Conservation (phyloP, 2,329 filamentous ascomycete genomes). For the Gnomoniopsis sp. region DNA sequence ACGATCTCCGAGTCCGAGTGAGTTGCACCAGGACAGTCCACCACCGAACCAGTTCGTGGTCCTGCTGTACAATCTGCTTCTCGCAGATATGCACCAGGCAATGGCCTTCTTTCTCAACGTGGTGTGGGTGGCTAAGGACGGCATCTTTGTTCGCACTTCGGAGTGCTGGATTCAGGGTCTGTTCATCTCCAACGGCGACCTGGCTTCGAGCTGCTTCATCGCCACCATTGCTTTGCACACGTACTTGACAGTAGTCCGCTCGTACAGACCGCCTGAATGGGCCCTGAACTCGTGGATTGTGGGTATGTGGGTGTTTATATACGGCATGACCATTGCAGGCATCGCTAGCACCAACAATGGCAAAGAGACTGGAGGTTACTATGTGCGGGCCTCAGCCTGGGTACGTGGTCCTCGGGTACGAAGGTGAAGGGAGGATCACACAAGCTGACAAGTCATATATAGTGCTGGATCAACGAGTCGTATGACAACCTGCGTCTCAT, state of each 20-base stretch:
- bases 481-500: conserved; percentile 52
- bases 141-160: conserved; percentile 42
- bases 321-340: conserved; percentile 42
- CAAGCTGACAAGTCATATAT: conserved; percentile 2
- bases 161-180: conserved; percentile 54
- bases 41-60: conserved; percentile 53
- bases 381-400: conserved; percentile 53
- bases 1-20: not conserved
- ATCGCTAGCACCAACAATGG: conserved; percentile 25
- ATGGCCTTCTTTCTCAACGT: conserved; percentile 53
- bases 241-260: conserved; percentile 49
- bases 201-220: conserved; percentile 56
- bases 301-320: conserved; percentile 47
- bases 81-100: conserved; percentile 57
- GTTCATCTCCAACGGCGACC: conserved; percentile 55
- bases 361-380: conserved; percentile 33
- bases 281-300: conserved; percentile 41
- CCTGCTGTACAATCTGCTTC: conserved; percentile 56
- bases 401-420: conserved; percentile 29
- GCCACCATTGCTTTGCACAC: conserved; percentile 56
- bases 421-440: no score
- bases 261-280: conserved; percentile 41
- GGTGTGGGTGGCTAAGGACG: conserved; percentile 45
- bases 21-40: not conserved
- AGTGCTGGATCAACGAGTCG: conserved; percentile 60